Percentiles rank a stretch among this genome's conserved stretches.
Conservation (phyloP, 768 basidiomycete species). For the Tulasnella sp. region DNA sequence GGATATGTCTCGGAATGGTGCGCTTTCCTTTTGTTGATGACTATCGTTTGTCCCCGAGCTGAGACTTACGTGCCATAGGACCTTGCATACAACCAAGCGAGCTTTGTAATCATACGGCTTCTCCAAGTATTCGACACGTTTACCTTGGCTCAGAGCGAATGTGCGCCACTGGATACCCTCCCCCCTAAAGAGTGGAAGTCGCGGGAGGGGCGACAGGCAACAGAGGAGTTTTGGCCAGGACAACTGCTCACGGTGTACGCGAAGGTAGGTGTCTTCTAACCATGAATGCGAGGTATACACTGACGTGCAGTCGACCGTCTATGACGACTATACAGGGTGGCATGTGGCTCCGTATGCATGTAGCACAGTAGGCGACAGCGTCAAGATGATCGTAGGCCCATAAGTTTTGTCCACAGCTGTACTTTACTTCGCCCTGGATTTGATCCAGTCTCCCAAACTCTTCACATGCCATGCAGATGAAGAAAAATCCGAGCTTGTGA, state of each 20-base stretch:
- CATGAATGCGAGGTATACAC: not conserved
- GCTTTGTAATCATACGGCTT: slow-evolving; percentile 15
- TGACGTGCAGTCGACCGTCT: not conserved
- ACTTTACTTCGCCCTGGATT: no score
- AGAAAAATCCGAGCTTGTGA: no score
- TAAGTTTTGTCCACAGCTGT: no score
- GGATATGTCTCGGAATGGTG: slow-evolving; percentile 17
- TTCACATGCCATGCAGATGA: no score
- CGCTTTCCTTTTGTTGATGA: not conserved
- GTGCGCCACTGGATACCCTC: not conserved
- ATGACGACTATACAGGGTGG: slow-evolving; percentile 11
- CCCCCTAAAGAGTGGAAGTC: slow-evolving; percentile 15
- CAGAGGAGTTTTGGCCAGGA: slow-evolving; percentile 12
- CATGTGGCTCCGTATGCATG: slow-evolving; percentile 14
- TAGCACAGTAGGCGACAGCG: not conserved
- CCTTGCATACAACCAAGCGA: slow-evolving; percentile 18
- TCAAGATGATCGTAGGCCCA: not conserved
- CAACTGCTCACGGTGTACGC: slow-evolving; percentile 11
- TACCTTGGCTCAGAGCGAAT: slow-evolving; percentile 2
- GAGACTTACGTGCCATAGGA: not conserved
- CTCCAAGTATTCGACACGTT: slow-evolving; percentile 13
- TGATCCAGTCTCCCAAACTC: no score
- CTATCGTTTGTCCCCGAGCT: not conserved
- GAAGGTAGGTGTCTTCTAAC: not conserved
- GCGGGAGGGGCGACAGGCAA: not conserved